Base-by-base conservation (phyloP, 2,329 filamentous ascomycete species). In the Ophiosphaerella narmari region DNA sequence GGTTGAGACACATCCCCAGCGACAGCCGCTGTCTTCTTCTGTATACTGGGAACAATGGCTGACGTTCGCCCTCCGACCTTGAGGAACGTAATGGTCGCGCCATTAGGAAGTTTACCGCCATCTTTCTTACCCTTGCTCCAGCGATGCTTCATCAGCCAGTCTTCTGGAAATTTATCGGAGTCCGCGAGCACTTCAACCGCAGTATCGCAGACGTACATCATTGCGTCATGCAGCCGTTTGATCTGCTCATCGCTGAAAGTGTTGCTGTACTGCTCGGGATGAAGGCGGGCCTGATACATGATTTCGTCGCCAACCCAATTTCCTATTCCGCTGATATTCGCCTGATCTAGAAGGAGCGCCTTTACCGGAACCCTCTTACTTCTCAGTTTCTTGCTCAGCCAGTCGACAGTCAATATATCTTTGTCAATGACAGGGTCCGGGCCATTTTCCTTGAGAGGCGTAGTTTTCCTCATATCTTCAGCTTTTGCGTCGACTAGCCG, bases 241-340 rank as follows among this genome's bases (percentile, higher is more conserved):
- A 95, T 84, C 70, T 97, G 87, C 0, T 76, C 80, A 29, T 89
- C 84, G 54, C 72, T 80, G 59, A 97, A 88, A 0, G 89, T 89
- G 65, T 97, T 87, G 74, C 88, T 91, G 75, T 95, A 95, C 70
- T 96, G 91, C 71, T 97, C 93, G 0, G 94, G 94, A 60, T 99
- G 93, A 13, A 97, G 82, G 42, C 83, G 86, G 5, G 94, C 89
- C 61, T 97, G 87, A 66, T 92, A 99, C 43, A 99, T 78, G 6
- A 96, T 87, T 72, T 99, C 94, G 68, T 99, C 94, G 1, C 88
- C 91, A 46, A 99, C 93, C 93, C 93, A 99, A 68, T 97, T 97
- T 0, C 94, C 94, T 55, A 99, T 90, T 7, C 94, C 94, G 65
- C 89, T 94, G 54, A 97, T 89, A 69, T 89, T 89, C 26, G 34